phyloP scores from a whole-genome alignment of 177 flowering plant species.

The Telopea speciosissima region DNA sequence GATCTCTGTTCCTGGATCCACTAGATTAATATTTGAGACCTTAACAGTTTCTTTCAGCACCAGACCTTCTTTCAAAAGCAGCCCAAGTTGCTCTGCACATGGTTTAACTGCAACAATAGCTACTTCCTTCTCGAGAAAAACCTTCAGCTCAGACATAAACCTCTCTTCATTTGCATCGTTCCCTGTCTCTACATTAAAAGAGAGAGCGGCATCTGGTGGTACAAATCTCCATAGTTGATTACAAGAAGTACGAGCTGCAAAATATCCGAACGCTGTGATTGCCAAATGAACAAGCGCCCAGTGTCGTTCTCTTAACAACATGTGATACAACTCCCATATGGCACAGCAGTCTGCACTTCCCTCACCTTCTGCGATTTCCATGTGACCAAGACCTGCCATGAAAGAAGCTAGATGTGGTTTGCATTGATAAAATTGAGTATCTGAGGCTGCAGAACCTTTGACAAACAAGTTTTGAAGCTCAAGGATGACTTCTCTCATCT shows the following conservation, averaged over 20 bases:
- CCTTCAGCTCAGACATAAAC: slow-evolving; percentile 77
- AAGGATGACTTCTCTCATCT: slow-evolving; percentile 57
- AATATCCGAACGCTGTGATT: slow-evolving; percentile 69
- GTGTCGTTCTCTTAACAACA: slow-evolving; percentile 69
- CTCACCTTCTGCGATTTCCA: slow-evolving; percentile 53
- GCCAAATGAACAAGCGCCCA: slow-evolving; percentile 84
- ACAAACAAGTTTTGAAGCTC: slow-evolving; percentile 65
- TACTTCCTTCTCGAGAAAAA: slow-evolving; percentile 75
- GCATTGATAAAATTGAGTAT: slow-evolving; percentile 37
- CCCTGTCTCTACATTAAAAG: slow-evolving; percentile 62
- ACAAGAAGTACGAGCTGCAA: slow-evolving; percentile 74
- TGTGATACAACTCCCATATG: slow-evolving; percentile 67
- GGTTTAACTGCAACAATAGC: slow-evolving; percentile 34
- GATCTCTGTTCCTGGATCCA: slow-evolving; percentile 18
- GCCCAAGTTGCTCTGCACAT: slow-evolving; percentile 38
- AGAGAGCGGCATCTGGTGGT: slow-evolving; percentile 79
- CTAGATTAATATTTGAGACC: slow-evolving; percentile 12
- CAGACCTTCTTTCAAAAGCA: slow-evolving; percentile 52
- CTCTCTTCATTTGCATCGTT: slow-evolving; percentile 45
- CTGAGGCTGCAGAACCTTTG: slow-evolving; percentile 26
- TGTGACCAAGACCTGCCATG: slow-evolving; percentile 60
- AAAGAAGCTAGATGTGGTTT: slow-evolving; percentile 65
- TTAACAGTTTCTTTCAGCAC: slow-evolving; percentile 44
- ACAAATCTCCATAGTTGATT: slow-evolving; percentile 83
- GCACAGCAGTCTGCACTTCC: slow-evolving; percentile 44